A percentile compares a stretch with the other conserved stretches of the same genome.
These are phyloP conservation scores for Aspergillus fijiensis DNA, from an alignment of 2,329 filamentous ascomycete genomes.

Conservation along the genomic window DNA sequence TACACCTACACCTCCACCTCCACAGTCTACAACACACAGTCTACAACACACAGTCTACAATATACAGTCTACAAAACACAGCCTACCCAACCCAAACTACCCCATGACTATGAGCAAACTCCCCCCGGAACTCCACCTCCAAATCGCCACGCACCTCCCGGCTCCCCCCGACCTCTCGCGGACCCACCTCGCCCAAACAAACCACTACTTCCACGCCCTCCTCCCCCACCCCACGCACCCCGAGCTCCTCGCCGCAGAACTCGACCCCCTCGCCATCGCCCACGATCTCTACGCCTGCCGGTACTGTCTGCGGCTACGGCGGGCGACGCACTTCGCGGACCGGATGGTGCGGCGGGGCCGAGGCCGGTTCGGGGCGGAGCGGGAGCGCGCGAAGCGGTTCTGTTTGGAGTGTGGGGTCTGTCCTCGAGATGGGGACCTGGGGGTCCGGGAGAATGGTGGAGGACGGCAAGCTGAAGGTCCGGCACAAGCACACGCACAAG, in stretches of 20 bases:
- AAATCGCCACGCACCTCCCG: slow-evolving; percentile 25
- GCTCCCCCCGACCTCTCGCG: slow-evolving; percentile 25
- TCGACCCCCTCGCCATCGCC: slow-evolving; percentile 18
- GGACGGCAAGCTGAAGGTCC: too few relatives aligned
- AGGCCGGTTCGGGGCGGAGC: slow-evolving; percentile 19
- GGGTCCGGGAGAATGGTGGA: not conserved
- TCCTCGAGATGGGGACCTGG: too few relatives aligned
- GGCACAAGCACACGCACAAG: not conserved
- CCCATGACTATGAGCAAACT: slow-evolving; percentile 6
- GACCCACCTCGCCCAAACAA: slow-evolving; percentile 25
- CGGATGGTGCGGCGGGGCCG: slow-evolving; percentile 27
- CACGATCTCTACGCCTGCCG: slow-evolving; percentile 27
- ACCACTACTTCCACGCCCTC: slow-evolving; percentile 26
- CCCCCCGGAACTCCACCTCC: slow-evolving; percentile 33
- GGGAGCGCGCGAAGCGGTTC: slow-evolving; percentile 25
- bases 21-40: too few relatives aligned
- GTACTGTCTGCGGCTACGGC: slow-evolving; percentile 30
- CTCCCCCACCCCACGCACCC: slow-evolving; percentile 22
- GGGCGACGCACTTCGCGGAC: slow-evolving; percentile 23
- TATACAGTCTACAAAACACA: too few relatives aligned
- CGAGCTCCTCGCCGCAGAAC: slow-evolving; percentile 27
- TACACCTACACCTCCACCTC: too few relatives aligned
- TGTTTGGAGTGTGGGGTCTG: slow-evolving; percentile 28
- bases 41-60: too few relatives aligned
- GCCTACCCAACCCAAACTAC: too few relatives aligned